Percentiles rank a stretch among this genome's conserved stretches.
These are phyloP conservation scores for Cytospora mali DNA, from an alignment of 2,329 filamentous ascomycete genomes.

Conservation along the genomic window DNA sequence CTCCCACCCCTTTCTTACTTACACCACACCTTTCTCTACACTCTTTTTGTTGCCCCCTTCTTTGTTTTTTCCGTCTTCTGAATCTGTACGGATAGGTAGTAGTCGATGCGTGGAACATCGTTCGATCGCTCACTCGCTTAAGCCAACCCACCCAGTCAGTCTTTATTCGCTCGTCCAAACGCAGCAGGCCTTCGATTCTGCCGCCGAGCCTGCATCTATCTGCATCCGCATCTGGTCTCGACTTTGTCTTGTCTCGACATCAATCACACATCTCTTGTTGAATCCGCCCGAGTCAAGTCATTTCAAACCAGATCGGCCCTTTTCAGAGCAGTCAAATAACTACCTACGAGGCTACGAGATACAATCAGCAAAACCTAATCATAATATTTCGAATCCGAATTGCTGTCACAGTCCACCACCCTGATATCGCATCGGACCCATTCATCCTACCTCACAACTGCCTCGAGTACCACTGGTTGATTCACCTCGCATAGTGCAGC, in stretches of 20 bases:
- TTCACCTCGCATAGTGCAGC: constrained; percentile 7
- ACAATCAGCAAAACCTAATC: constrained; percentile 11
- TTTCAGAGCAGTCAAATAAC: background rate
- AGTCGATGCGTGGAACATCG: constrained; percentile 21
- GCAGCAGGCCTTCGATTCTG: background rate
- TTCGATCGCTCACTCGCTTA: constrained; percentile 24
- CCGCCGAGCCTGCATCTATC: constrained; percentile 7
- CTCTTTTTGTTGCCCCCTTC: constrained; percentile 22
- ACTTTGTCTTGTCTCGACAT: constrained; percentile 7
- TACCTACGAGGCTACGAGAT: constrained; percentile 16
- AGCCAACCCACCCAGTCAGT: constrained; percentile 8
- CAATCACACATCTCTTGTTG: background rate
- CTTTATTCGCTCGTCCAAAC: constrained; percentile 10
- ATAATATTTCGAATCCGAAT: constrained; percentile 20
- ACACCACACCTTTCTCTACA: constrained; percentile 9
- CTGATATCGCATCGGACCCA: background rate
- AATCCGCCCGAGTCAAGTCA: constrained; percentile 11
- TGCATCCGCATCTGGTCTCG: background rate
- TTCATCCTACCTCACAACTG: constrained; percentile 5
- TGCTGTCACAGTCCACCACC: background rate
- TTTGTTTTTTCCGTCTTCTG: constrained; percentile 11
- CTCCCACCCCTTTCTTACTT: background rate
- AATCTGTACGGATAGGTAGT: constrained; percentile 23
- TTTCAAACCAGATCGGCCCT: background rate
- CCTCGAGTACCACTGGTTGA: background rate